A percentile compares a stretch with the other conserved stretches of the same genome.
Conservation (phyloP, 257 asterid genomes). For the Rauvolfia tetraphylla region DNA sequence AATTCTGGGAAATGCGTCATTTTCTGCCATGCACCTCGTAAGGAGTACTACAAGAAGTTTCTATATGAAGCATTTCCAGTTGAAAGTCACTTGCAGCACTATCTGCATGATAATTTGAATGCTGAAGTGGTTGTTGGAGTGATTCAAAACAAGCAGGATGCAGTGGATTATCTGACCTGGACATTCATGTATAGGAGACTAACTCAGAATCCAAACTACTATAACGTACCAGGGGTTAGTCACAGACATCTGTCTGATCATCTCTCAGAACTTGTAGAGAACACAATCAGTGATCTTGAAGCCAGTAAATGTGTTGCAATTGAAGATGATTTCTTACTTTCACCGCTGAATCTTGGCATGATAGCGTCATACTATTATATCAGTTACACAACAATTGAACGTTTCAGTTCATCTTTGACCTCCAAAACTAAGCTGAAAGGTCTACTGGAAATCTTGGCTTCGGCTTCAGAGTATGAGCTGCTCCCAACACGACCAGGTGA, state of each 20-base stretch:
- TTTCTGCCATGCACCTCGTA: slow-evolving; percentile 46
- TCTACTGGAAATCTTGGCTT: slow-evolving; percentile 35
- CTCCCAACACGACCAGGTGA: slow-evolving; percentile 42
- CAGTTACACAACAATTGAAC: slow-evolving; percentile 45
- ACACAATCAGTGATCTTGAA: slow-evolving; percentile 35
- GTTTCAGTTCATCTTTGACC: slow-evolving; percentile 39
- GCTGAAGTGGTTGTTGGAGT: slow-evolving; percentile 44
- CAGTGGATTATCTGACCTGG: slow-evolving; percentile 44
- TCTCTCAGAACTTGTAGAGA: slow-evolving; percentile 41
- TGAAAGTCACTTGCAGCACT: slow-evolving; percentile 44
- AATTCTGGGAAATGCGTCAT: slow-evolving; percentile 43
- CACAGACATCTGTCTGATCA: slow-evolving; percentile 41
- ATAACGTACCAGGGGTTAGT: slow-evolving; percentile 43
- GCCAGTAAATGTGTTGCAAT: slow-evolving; percentile 35
- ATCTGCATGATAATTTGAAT: slow-evolving; percentile 39
- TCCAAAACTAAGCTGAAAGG: slow-evolving; percentile 42
- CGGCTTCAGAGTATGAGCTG: slow-evolving; percentile 40
- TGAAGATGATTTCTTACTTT: slow-evolving; percentile 34
- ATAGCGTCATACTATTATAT: slow-evolving; percentile 42
- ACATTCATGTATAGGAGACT: slow-evolving; percentile 44
- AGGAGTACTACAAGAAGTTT: slow-evolving; percentile 47
- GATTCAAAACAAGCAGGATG: slow-evolving; percentile 46
- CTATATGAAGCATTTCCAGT: slow-evolving; percentile 44
- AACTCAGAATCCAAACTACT: slow-evolving; percentile 44
- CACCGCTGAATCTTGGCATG: slow-evolving; percentile 42